Base-by-base conservation (phyloP, 2,329 filamentous ascomycete species). In the Scedosporium apiospermum region DNA sequence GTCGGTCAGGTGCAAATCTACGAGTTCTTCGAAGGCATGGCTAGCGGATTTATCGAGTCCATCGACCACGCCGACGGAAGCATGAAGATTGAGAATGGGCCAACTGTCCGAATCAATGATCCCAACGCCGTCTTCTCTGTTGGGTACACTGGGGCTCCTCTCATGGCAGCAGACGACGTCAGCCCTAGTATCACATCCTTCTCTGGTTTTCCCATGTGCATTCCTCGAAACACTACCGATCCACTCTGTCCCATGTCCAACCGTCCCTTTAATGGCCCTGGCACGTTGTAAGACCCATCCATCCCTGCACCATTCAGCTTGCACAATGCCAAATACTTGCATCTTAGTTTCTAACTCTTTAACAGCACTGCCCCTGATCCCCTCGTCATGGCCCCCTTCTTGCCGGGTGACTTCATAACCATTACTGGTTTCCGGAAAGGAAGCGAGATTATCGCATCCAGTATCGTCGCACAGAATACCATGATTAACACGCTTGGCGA, bases 201-300 rank as follows among this genome's bases (percentile, higher is more conserved):
- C 68, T 77, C 76, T 12, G 80, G 80, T 0, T 81, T 81, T 60
- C 80, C 79, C 1, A 81, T 82, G 79, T 82, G 79, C 63, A 76
- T 82, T 18, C 79, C 78, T 0, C 72, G 80, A 16, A 75, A 74
- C 23, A 63, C 69, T 26, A 71, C 70, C 1, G 74, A 76, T 30
- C 70, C 73, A 0, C 65, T 73, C 1, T 76, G 74, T 58, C 73
- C 73, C 3, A 38, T 70, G 4, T 69, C 66, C 26, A 74, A 76
- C 61, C 67, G 74, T 1, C 74, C 74, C 0, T 70, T 72, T 53
- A 62, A 67, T 2, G 70, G 71, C 1, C 70, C 70, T 5, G 71
- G 72, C 12, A 72, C 69, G 16, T 75, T 75, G 69, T 72, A 61
- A 68, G 68, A 66, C 23, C 16, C 27, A 3, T 38, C 14, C 21